These are phyloP conservation scores for Heliamphora pulchella DNA, from an alignment of 179 eudicot species.

Conservation along the genomic window DNA sequence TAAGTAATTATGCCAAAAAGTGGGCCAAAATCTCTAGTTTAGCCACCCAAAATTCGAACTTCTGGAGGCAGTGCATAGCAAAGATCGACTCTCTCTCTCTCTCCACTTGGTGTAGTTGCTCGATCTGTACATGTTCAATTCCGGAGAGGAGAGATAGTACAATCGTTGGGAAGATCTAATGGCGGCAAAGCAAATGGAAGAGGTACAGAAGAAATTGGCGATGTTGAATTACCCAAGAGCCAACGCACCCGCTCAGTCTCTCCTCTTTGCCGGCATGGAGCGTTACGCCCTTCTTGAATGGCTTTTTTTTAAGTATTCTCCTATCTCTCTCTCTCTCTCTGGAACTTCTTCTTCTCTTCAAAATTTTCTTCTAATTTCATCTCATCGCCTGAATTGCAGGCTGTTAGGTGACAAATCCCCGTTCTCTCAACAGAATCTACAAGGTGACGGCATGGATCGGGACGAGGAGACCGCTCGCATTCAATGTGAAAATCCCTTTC, in stretches of 20 bases:
- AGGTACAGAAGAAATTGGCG: conserved; percentile 73
- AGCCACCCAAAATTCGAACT: too few species aligned
- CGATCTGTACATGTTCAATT: not conserved
- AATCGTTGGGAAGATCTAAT: conserved; percentile 15
- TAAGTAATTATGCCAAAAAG: too few species aligned
- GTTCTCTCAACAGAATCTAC: conserved; percentile 86
- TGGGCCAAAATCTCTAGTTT: too few species aligned
- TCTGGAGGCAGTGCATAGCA: too few species aligned
- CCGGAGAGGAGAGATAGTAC: not conserved
- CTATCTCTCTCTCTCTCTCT: conserved; percentile 7
- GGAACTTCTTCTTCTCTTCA: not conserved
- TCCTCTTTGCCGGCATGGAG: conserved; percentile 97
- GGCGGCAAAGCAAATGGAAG: conserved; percentile 94
- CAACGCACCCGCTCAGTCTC: conserved; percentile 89
- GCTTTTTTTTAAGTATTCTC: conserved; percentile 78
- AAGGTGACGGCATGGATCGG: conserved; percentile 90
- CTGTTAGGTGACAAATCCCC: conserved; percentile 98
- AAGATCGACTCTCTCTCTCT: not conserved
- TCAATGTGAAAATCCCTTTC: conserved; percentile 46
- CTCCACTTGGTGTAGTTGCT: not conserved
- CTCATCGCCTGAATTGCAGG: conserved; percentile 36
- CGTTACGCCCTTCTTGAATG: conserved; percentile 97
- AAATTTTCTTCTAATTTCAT: not conserved
- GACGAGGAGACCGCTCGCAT: conserved; percentile 95
- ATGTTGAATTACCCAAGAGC: conserved; percentile 75